These are phyloP conservation scores for Linaria vulgaris DNA, from an alignment of 257 asterid genomes.

Conservation along the genomic window DNA sequence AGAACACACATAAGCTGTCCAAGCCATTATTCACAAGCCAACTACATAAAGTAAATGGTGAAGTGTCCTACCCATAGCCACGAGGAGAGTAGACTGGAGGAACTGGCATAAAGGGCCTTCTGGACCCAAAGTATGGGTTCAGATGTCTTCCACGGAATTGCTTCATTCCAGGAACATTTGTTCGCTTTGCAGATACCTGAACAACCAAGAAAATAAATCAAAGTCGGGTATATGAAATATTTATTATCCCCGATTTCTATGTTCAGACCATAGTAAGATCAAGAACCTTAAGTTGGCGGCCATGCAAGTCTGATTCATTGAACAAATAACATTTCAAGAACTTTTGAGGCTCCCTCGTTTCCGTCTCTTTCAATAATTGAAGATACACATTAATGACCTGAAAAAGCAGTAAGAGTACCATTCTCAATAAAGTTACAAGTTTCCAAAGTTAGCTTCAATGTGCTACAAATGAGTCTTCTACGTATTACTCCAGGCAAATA, in stretches of 20 bases:
- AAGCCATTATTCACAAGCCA: no score
- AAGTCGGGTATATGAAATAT: neutral
- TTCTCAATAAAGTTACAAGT: no score
- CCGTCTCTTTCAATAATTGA: no score
- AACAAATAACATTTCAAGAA: no score
- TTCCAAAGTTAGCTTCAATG: no score
- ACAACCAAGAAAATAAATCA: no score
- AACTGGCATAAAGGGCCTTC: conserved; percentile 59
- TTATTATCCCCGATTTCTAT: neutral
- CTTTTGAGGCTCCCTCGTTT: no score
- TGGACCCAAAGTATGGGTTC: conserved; percentile 47
- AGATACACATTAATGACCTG: no score
- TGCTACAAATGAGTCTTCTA: neutral
- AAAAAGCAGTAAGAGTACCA: no score
- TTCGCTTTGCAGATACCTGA: conserved; percentile 62
- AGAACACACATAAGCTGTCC: no score
- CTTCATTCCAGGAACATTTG: conserved; percentile 65
- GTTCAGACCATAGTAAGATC: conserved; percentile 23
- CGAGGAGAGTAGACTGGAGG: conserved; percentile 46
- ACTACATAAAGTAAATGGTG: no score
- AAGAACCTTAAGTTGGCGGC: conserved; percentile 47
- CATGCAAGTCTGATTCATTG: conserved; percentile 50
- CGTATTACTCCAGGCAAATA: neutral
- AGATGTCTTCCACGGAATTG: conserved; percentile 60
- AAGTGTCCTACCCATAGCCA: conserved; percentile 64